A percentile compares a stretch with the other conserved stretches of the same genome.
phyloP scores from a whole-genome alignment of 192 early-diverging fungal genomes.

The Jimgerdemannia flammicorona region DNA sequence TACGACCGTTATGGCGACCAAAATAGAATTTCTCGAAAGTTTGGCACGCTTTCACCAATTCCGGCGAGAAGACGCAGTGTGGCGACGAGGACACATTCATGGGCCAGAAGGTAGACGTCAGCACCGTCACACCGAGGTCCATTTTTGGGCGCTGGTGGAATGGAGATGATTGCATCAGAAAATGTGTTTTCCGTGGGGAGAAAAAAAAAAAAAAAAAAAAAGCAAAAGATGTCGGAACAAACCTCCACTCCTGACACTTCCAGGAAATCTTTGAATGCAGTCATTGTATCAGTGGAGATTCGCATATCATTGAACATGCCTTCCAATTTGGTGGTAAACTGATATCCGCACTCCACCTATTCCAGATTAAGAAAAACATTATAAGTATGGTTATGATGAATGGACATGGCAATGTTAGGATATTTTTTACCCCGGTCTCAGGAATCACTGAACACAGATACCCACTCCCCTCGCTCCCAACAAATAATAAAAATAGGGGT shows the following conservation, averaged over 20 bases:
- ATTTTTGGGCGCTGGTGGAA: conserved; percentile 26
- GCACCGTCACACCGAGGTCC: conserved; percentile 48
- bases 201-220: too few relatives aligned
- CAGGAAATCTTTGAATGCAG: conserved; percentile 53
- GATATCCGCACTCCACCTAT: conserved; percentile 88
- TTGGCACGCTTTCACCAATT: conserved; percentile 38
- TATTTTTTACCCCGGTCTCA: too few relatives aligned
- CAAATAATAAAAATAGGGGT: conserved; percentile 10
- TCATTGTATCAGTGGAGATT: conserved; percentile 71
- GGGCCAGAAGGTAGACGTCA: conserved; percentile 67
- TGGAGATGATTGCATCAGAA: neutral
- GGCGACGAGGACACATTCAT: conserved; percentile 48
- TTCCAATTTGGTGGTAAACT: conserved; percentile 96
- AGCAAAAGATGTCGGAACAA: neutral
- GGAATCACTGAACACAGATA: too few relatives aligned
- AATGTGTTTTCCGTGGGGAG: neutral
- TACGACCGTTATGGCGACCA: conserved; percentile 79
- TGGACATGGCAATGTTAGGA: too few relatives aligned
- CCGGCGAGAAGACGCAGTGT: conserved; percentile 42
- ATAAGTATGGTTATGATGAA: neutral
- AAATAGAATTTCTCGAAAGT: conserved; percentile 82
- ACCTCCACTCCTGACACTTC: conserved; percentile 31
- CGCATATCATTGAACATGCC: conserved; percentile 98
- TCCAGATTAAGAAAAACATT: conserved; percentile 7
- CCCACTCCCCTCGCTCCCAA: neutral